These are phyloP conservation scores for Peronospora farinosa DNA, from an alignment of 352 stramenopile genomes.

Conservation along the genomic window DNA sequence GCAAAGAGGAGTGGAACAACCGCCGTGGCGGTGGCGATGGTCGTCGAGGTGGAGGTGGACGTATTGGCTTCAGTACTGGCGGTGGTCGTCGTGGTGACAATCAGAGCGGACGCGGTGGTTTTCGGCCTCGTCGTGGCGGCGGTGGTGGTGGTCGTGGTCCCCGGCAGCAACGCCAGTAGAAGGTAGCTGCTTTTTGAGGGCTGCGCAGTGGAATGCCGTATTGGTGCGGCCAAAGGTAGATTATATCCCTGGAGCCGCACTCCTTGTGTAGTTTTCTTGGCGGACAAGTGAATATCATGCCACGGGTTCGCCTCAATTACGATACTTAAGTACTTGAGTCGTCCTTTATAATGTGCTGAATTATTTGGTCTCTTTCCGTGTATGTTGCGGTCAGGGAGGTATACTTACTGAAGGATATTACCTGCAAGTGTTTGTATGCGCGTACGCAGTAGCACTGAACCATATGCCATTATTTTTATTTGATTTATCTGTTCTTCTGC, in stretches of 20 bases:
- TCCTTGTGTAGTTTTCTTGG: constrained; percentile 15
- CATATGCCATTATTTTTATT: constrained; percentile 29
- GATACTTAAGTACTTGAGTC: constrained; percentile 11
- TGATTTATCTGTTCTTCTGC: constrained; percentile 16
- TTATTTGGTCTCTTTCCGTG: constrained; percentile 4
- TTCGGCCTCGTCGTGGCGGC: constrained; percentile 36
- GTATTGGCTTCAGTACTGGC: constrained; percentile 33
- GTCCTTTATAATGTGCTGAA: not conserved
- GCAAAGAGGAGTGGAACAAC: constrained; percentile 65
- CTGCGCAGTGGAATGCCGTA: constrained; percentile 14
- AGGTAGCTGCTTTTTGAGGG: constrained; percentile 18
- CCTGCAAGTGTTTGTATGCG: not conserved
- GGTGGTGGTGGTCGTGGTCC: constrained; percentile 35
- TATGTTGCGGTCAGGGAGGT: not conserved
- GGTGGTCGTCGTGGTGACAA: constrained; percentile 41
- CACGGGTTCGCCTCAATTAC: constrained; percentile 23
- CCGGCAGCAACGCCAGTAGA: constrained; percentile 42
- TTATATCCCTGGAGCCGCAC: constrained; percentile 11
- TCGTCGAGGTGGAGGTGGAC: constrained; percentile 35
- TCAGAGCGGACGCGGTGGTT: constrained; percentile 42
- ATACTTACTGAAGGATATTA: not conserved
- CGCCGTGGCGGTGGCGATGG: constrained; percentile 37
- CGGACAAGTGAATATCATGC: constrained; percentile 27
- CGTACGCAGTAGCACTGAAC: constrained; percentile 5
- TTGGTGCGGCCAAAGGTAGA: constrained; percentile 12